Conservation (phyloP, 2,329 filamentous ascomycete species). For the Colletotrichum cuscutae region DNA sequence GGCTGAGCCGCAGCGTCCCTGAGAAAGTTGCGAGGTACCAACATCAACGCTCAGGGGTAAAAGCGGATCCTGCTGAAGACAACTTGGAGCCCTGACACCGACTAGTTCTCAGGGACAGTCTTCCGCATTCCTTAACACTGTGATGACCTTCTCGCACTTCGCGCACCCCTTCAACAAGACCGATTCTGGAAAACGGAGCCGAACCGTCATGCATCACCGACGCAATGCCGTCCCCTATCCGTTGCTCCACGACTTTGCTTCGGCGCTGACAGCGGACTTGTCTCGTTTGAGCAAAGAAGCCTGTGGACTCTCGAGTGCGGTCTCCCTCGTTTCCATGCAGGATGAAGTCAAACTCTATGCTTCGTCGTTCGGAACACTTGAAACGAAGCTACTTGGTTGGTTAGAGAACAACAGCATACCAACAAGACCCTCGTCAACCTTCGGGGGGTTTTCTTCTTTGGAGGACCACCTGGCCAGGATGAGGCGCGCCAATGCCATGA, state of each 20-base stretch:
- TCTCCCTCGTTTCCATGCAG: neutral
- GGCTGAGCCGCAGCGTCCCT: conserved; percentile 21
- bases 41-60: conserved; percentile 39
- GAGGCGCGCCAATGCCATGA: neutral
- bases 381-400: neutral
- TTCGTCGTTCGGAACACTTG: neutral
- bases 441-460: neutral
- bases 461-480: neutral
- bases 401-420: neutral
- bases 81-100: conserved; percentile 26
- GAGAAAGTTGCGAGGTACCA: conserved; percentile 31
- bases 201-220: conserved; percentile 29
- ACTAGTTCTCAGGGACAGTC: conserved; percentile 8
- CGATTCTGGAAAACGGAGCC: conserved; percentile 26
- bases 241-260: conserved; percentile 8
- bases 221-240: conserved; percentile 4
- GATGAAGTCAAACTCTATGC: neutral
- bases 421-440: neutral
- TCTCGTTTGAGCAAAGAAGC: neutral
- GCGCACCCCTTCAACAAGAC: conserved; percentile 11
- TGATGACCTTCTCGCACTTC: conserved; percentile 2
- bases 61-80: conserved; percentile 35
- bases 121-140: conserved; percentile 18
- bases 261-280: conserved; percentile 6
- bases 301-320: neutral